Evolutionary conservation across 2,329 filamentous ascomycete genomes (phyloP), one percentile per base, ranked within the genome.

Genomic region (Aureobasidium zeae): DNA sequence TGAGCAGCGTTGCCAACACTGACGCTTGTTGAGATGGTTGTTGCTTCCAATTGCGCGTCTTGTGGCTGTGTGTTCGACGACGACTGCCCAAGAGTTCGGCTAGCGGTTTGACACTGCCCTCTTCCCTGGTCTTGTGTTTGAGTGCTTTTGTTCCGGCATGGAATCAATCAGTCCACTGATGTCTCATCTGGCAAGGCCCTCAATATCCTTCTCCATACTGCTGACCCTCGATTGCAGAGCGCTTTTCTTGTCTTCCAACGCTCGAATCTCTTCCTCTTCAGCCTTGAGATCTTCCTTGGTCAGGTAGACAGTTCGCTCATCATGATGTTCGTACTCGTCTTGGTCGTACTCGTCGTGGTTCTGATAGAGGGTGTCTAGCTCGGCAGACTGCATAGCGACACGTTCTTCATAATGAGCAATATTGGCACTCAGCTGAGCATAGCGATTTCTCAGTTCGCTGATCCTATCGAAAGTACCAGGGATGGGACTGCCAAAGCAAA

Each of bases 401-500:
- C 81, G 79, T 10, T 73, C 72, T 64, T 96, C 88, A 55, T 94
- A 87, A 53, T 86, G 83, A 9, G 74, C 76, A 55, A 91, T 70
- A 16, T 87, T 94, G 35, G 77, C 77, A 22, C 72, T 72, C 47
- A 91, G 74, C 54, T 85, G 73, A 28, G 76, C 71, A 61, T 89
- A 76, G 55, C 85, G 79, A 43, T 75, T 73, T 48, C 87, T 73
- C 56, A 94, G 71, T 29, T 72, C 70, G 0, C 77, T 69, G 52
- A 96, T 93, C 49, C 80, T 76, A 56, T 94, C 86, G 12, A 74
- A 63, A 4, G 85, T 86, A 4, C 87, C 88, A 0, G 83, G 75
- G 20, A 94, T 73, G 24, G 86, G 82, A 58, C 74, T 77, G 20
- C 24, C 10, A 17, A 16, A 24, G 30, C 3, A 5, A 15, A 28